Evolutionary conservation across 164 flowering plant genomes (phyloP).

Genomic region (Cinnamomum micranthum): DNA sequence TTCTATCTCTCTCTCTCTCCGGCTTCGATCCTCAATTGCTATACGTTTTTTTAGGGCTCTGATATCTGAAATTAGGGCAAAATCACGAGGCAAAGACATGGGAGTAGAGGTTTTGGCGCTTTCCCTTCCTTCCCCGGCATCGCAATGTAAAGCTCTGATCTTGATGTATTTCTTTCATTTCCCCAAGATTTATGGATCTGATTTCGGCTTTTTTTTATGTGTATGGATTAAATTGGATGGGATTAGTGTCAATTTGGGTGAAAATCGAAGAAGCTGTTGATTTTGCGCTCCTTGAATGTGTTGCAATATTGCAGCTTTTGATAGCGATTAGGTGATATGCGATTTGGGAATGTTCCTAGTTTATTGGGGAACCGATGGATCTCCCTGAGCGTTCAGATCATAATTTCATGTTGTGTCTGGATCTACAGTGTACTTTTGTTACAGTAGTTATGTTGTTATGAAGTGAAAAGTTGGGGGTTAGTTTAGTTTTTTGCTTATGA

Average conservation of each 20-base stretch:
- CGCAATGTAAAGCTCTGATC: constrained; percentile 13
- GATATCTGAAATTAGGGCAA: constrained; percentile 1
- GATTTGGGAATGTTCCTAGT: neutral
- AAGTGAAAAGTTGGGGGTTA: neutral
- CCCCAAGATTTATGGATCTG: neutral
- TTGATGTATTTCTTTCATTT: neutral
- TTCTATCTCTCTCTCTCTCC: neutral
- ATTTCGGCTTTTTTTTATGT: neutral
- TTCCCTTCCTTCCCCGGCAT: constrained; percentile 18
- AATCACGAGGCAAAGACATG: neutral
- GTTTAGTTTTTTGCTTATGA: too few species aligned
- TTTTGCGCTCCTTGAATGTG: neutral
- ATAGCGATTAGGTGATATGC: neutral
- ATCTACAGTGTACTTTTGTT: neutral
- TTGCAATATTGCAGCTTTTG: neutral
- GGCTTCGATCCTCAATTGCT: neutral
- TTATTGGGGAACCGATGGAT: neutral
- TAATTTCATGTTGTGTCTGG: neutral
- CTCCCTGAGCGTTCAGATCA: neutral
- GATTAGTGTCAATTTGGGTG: neutral
- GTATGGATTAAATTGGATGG: neutral
- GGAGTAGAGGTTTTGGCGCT: constrained; percentile 21
- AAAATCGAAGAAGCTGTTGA: neutral
- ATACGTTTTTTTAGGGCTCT: neutral
- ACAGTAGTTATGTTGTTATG: neutral